These are phyloP conservation scores for Allantophomopsis cytisporea DNA, from an alignment of 2,329 filamentous ascomycete species.

Conservation along the genomic window DNA sequence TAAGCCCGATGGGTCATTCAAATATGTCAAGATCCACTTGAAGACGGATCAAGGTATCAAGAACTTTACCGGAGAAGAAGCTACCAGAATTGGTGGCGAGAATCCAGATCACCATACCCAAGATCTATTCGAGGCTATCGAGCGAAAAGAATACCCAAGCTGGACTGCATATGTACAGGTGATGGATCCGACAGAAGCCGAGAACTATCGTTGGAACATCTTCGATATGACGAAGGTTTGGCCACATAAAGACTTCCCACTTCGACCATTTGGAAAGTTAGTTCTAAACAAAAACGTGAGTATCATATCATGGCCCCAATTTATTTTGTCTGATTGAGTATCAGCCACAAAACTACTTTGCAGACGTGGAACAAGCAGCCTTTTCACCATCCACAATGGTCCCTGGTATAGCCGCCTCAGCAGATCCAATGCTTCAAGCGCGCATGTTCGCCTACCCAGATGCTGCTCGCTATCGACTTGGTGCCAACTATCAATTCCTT, in stretches of 20 bases:
- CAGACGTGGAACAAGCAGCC: conserved; percentile 54
- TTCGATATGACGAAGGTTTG: conserved; percentile 44
- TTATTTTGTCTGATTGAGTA: conserved; percentile 5
- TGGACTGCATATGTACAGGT: conserved; percentile 41
- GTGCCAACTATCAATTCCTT: conserved; percentile 43
- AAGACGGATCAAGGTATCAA: conserved; percentile 30
- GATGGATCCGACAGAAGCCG: conserved; percentile 35
- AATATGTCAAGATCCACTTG: conserved; percentile 36
- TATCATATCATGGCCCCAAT: too few species aligned
- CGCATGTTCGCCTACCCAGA: conserved; percentile 41
- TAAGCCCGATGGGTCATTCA: conserved; percentile 28
- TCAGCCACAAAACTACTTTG: conserved; percentile 46
- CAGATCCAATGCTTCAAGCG: conserved; percentile 43
- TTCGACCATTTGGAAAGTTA: conserved; percentile 33
- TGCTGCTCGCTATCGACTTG: conserved; percentile 40
- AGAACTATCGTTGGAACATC: conserved; percentile 30
- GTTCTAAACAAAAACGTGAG: conserved; percentile 33
- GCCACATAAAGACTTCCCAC: conserved; percentile 33
- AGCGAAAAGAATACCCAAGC: conserved; percentile 26
- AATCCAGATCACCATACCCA: conserved; percentile 22
- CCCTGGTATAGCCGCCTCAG: conserved; percentile 46
- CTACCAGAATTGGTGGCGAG: conserved; percentile 18
- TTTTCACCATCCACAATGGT: conserved; percentile 48
- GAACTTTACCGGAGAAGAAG: conserved; percentile 24
- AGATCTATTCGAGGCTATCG: conserved; percentile 29